Base-by-base conservation (phyloP, 768 basidiomycete genomes). In the Phaeolepiota aurea region DNA sequence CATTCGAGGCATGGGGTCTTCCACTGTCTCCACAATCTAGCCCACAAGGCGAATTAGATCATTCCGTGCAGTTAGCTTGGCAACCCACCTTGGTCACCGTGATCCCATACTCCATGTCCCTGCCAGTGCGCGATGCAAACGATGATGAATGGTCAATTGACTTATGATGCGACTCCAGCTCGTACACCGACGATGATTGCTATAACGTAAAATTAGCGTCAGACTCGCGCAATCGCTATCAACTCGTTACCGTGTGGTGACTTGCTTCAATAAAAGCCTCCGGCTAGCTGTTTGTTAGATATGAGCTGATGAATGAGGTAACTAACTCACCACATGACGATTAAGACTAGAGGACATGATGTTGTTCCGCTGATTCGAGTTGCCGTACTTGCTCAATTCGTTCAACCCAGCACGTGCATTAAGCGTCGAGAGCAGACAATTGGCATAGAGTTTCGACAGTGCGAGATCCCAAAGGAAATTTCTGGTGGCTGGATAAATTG, bases 391-490 rank as follows among this genome's bases (percentile, higher is more conserved):
- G 2, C 54, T 50, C 31, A 53, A 44, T 4, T 53, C 52, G 22
- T 64, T 63, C 13, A 68, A 37, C 3, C 53, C 32, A 5, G 61
- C 55, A 5, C 71, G 64, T 19, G 71, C 66, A 38, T 74, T 73
- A 18, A 74, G 58, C 3, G 71, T 69, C 3, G 71, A 72, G 25
- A 74, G 49, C 3, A 72, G 55, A 39, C 69, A 71, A 40, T 73
- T 74, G 14, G 68, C 42, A 48, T 74, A 74, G 5, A 74, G 57
- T 40, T 72, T 73, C 1, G 68, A 62, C 11, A 74, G 54, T 9
- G 69, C 58, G 15, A 74, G 54, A 45, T 72, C 71, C 65, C 67
- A 74, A 5, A 72, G 43, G 48, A 74, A 74, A 48, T 72, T 74
- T 18, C 69, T 68, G 23, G 3, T n/a, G 15, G 10, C 15, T n/a